Percentiles rank a stretch among this genome's conserved stretches.
phyloP scores from a whole-genome alignment of 768 basidiomycete genomes.

The Kwoniella dendrophila region DNA sequence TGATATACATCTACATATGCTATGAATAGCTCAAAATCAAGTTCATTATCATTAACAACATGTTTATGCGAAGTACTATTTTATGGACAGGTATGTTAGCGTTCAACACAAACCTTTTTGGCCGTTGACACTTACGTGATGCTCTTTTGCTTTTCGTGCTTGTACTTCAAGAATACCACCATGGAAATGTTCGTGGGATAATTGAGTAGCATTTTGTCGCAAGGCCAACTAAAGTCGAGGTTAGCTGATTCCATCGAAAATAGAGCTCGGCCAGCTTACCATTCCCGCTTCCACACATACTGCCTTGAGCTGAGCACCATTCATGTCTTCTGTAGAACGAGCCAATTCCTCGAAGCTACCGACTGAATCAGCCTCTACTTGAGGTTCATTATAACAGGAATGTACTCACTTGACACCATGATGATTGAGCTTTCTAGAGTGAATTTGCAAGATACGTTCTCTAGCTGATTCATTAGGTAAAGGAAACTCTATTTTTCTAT shows the following conservation, averaged over 20 bases:
- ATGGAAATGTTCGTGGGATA: conserved; percentile 94
- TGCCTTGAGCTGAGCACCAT: conserved; percentile 77
- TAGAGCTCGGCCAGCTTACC: conserved; percentile 66
- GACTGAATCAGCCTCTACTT: background rate
- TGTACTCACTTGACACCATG: conserved; percentile 71
- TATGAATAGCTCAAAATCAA: conserved; percentile 12
- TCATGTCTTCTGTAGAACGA: conserved; percentile 96
- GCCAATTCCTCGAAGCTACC: conserved; percentile 83
- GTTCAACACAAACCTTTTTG: background rate
- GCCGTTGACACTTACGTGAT: conserved; percentile 57
- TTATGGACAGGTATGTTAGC: background rate
- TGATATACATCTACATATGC: conserved; percentile 34
- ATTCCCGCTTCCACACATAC: conserved; percentile 99
- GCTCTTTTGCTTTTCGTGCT: conserved; percentile 99
- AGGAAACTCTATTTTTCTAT: conserved; percentile 98
- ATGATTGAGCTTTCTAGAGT: conserved; percentile 92
- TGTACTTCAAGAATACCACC: conserved; percentile 72
- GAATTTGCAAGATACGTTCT: conserved; percentile 92
- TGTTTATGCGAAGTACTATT: conserved; percentile 52
- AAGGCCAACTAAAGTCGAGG: conserved; percentile 56
- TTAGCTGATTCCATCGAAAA: background rate
- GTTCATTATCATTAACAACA: conserved; percentile 8
- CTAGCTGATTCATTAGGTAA: conserved; percentile 95
- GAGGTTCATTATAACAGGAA: background rate
- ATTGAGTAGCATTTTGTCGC: conserved; percentile 82